Evolutionary conservation across 257 asterid species (phyloP).

Genomic region (Ilex asprella): DNA sequence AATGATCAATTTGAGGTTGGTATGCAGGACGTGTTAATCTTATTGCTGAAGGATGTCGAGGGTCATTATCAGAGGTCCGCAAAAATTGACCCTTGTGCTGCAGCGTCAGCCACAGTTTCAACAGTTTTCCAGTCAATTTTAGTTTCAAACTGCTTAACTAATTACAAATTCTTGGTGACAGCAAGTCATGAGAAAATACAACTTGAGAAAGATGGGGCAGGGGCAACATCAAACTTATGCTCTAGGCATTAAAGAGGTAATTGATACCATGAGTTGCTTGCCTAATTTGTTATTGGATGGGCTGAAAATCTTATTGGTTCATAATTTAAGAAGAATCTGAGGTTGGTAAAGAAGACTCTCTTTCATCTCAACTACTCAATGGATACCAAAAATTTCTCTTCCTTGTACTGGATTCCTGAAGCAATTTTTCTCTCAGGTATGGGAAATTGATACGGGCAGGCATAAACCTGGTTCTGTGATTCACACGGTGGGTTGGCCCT

Average conservation of each 20-base stretch:
- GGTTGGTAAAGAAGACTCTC: too few species aligned
- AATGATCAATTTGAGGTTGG: constrained; percentile 19
- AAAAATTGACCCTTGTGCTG: constrained; percentile 10
- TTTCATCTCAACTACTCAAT: not conserved
- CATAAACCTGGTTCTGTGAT: constrained; percentile 79
- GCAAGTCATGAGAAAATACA: constrained; percentile 69
- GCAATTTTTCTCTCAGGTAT: constrained; percentile 51
- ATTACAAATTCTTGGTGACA: constrained; percentile 22
- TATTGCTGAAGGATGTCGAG: constrained; percentile 97
- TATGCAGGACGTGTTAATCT: constrained; percentile 70
- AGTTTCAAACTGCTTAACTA: constrained; percentile 3
- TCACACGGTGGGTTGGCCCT: constrained; percentile 97
- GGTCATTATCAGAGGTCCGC: constrained; percentile 90
- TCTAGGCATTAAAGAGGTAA: constrained; percentile 96
- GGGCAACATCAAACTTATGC: constrained; percentile 99
- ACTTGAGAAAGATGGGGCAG: constrained; percentile 73
- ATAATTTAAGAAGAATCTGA: too few species aligned
- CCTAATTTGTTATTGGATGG: too few species aligned
- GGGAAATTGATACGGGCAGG: constrained; percentile 78
- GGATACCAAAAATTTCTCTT: constrained; percentile 4
- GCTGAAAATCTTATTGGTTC: too few species aligned
- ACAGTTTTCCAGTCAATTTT: constrained; percentile 10
- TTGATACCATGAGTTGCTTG: not conserved
- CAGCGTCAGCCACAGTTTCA: constrained; percentile 7
- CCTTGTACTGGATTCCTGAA: constrained; percentile 13